phyloP scores from a whole-genome alignment of 306 rosid species.

The Vigna trinervia region DNA sequence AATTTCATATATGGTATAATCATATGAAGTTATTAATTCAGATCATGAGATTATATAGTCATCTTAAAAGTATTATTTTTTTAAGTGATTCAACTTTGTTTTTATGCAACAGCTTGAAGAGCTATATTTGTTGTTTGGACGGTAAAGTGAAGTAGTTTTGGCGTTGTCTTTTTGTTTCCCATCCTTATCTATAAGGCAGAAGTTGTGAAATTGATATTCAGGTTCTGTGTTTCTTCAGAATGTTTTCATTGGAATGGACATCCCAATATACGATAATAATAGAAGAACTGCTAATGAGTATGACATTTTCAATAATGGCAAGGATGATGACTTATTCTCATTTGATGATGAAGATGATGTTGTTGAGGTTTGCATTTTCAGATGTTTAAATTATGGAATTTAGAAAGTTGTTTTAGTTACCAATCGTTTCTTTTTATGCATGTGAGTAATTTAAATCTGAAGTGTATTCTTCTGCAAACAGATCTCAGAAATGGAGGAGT shows the following conservation, averaged over 20 bases:
- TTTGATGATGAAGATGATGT: slow-evolving; percentile 63
- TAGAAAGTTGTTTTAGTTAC: slow-evolving; percentile 21
- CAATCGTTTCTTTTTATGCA: slow-evolving; percentile 35
- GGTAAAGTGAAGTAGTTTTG: slow-evolving; percentile 29
- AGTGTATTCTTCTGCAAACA: slow-evolving; percentile 48
- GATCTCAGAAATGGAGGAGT: slow-evolving; percentile 62
- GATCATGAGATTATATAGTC: slow-evolving; percentile 6
- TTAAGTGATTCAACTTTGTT: slow-evolving; percentile 11
- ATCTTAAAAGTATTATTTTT: neutral
- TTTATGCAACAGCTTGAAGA: slow-evolving; percentile 26
- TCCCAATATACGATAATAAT: slow-evolving; percentile 69
- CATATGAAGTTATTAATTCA: slow-evolving; percentile 10
- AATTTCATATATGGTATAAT: slow-evolving; percentile 19
- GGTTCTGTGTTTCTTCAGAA: slow-evolving; percentile 60
- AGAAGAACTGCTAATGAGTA: slow-evolving; percentile 56
- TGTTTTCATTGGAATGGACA: slow-evolving; percentile 88
- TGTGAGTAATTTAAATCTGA: slow-evolving; percentile 32
- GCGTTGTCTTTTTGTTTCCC: slow-evolving; percentile 9
- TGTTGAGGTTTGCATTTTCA: slow-evolving; percentile 63
- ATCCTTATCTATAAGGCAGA: slow-evolving; percentile 13
- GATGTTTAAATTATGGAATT: slow-evolving; percentile 32
- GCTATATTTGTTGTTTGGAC: slow-evolving; percentile 21
- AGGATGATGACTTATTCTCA: slow-evolving; percentile 51
- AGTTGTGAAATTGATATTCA: slow-evolving; percentile 38
- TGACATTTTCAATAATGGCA: slow-evolving; percentile 50